Percentiles rank a stretch among this genome's conserved stretches.
phyloP scores from a whole-genome alignment of 164 flowering plant species.

The Macadamia integrifolia region DNA sequence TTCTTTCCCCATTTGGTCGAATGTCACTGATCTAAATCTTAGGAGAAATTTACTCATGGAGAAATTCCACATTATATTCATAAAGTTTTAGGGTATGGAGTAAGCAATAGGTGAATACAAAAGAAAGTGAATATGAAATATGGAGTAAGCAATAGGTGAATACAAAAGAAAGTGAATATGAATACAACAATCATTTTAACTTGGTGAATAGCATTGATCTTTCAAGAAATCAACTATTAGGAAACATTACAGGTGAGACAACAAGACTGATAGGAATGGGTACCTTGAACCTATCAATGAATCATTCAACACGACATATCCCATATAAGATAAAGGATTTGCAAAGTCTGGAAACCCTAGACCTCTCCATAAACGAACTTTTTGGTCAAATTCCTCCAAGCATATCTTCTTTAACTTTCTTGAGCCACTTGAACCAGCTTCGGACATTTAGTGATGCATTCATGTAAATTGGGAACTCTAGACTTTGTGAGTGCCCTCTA shows the following conservation, averaged over 20 bases:
- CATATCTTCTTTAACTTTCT: no score
- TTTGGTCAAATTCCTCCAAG: neutral
- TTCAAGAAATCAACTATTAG: neutral
- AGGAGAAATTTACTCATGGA: neutral
- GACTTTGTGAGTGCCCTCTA: no score
- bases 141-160: no score
- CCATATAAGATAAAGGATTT: neutral
- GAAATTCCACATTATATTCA: neutral
- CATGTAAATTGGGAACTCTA: no score
- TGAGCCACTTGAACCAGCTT: no score
- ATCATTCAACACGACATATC: neutral
- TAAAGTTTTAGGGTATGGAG: neutral
- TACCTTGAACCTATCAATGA: neutral
- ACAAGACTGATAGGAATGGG: neutral
- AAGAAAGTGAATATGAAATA: neutral
- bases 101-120: neutral
- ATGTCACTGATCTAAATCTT: neutral
- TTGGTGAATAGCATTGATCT: neutral
- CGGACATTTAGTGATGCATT: no score
- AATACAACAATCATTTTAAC: neutral
- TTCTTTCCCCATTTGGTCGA: conserved; percentile 1
- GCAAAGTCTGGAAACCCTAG: neutral
- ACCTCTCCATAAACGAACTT: neutral
- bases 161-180: neutral
- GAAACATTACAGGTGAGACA: neutral